Base-by-base conservation (phyloP, 192 early-diverging fungal genomes). In the Backusella sp. region DNA sequence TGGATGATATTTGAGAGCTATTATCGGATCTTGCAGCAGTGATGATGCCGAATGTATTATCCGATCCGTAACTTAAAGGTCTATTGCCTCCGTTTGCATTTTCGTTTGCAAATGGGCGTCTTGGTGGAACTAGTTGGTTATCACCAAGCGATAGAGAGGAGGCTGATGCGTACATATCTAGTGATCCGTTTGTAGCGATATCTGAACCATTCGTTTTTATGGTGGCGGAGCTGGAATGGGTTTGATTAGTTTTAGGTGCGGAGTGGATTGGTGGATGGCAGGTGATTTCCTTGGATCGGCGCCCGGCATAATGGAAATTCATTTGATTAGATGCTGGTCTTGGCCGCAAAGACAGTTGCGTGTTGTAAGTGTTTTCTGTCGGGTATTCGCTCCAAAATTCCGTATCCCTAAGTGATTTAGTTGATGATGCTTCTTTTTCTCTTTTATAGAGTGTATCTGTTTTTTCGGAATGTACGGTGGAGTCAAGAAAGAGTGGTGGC, bases 231-330 rank as follows among this genome's bases (percentile, higher is more conserved):
- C 2, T 37, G 23, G n/a, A 69, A 37, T 26, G 7, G 3, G 0
- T 6, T 28, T 69, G n/a, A 41, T 69, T 68, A 15, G 30, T 36
- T 5, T 36, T 68, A 11, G 9, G 34, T 1, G 34, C 37, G n/a
- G 34, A 39, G 35, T 69, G 46, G 19, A n/a, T 17, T 17, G 46
- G 5, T 1, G n/a, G 46, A 14, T 37, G 68, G 35, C 68, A 37
- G 35, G 37, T 69, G 35, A 39, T 23, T 41, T 69, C n/a, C 23
- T 28, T 69, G 68, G 68, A 69, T 69, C 68, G 68, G 68, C 68
- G 21, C 68, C 68, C 68, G 37, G 21, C 36, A 21, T 14, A 14
- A 41, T 37, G 11, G 1, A n/a, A 19, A 32, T 30, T 30, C 66
- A n/a, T 37, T 11, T 35, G 30, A 21, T n/a, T 32, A 68, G 35